Evolutionary conservation across 352 stramenopile species (phyloP).

Genomic region (Phytophthora sojae): DNA sequence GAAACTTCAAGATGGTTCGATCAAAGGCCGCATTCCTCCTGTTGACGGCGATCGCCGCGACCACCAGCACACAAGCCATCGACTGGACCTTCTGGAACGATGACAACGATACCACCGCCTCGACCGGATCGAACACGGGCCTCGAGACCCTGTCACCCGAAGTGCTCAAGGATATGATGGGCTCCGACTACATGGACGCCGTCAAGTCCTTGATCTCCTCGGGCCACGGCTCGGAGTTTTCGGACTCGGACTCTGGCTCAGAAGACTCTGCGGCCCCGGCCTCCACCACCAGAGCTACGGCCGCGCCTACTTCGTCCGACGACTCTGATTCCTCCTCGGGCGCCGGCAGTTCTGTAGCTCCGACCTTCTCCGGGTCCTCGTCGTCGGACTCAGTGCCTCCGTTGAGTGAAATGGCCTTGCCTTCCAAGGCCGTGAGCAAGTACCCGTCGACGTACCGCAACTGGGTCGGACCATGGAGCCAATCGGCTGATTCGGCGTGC

Average conservation of each 20-base stretch:
- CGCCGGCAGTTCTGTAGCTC: background rate
- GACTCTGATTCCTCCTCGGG: background rate
- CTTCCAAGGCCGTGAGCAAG: conserved; percentile 20
- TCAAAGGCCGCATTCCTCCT: conserved; percentile 15
- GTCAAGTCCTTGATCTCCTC: conserved; percentile 33
- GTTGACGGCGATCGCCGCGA: conserved; percentile 18
- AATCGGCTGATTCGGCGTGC: conserved; percentile 44
- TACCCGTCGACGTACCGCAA: conserved; percentile 32
- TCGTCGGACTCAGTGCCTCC: conserved; percentile 10
- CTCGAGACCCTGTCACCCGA: conserved; percentile 32
- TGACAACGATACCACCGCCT: conserved; percentile 24
- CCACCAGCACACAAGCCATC: conserved; percentile 34
- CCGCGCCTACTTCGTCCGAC: background rate
- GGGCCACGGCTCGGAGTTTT: conserved; percentile 1
- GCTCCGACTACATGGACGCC: conserved; percentile 37
- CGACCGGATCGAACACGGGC: conserved; percentile 1
- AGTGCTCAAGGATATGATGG: conserved; percentile 32
- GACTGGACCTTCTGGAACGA: conserved; percentile 46
- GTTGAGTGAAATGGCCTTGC: conserved; percentile 20
- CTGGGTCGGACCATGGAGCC: conserved; percentile 49
- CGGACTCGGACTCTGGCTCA: background rate
- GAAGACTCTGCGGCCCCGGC: background rate
- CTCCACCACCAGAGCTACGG: background rate
- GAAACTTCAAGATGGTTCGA: conserved; percentile 28
- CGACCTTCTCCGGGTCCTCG: conserved; percentile 8